These are phyloP conservation scores for Rhodotorula toruloides DNA, from an alignment of 768 basidiomycete genomes.

Conservation along the genomic window DNA sequence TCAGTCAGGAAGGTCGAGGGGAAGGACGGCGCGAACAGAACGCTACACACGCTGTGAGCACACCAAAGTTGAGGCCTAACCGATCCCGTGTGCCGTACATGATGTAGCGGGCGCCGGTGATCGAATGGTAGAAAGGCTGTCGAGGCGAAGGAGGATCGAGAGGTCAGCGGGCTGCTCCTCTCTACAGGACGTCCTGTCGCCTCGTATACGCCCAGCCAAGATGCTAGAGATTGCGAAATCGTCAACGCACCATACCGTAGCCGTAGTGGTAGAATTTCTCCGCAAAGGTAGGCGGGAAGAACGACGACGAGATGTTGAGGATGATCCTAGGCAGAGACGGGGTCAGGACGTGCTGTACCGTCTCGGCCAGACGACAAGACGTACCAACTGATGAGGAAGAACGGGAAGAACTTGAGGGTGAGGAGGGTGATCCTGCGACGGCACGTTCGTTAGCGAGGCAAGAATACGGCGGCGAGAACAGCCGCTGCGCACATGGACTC, in stretches of 20 bases:
- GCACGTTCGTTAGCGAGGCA: background rate
- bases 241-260: slow-evolving; percentile 31
- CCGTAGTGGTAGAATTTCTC: slow-evolving; percentile 43
- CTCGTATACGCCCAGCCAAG: no score
- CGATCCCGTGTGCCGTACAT: slow-evolving; percentile 39
- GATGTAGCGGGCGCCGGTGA: slow-evolving; percentile 45
- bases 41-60: slow-evolving; percentile 27
- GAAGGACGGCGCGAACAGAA: background rate
- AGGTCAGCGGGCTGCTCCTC: no score
- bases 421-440: slow-evolving; percentile 16
- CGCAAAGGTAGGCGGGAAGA: slow-evolving; percentile 45
- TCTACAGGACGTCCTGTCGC: no score
- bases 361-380: background rate
- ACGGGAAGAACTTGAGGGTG: slow-evolving; percentile 35
- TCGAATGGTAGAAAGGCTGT: slow-evolving; percentile 29
- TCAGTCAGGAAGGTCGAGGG: background rate
- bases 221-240: no score
- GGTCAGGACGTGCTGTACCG: background rate
- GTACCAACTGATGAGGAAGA: slow-evolving; percentile 45
- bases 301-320: slow-evolving; percentile 45
- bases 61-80: slow-evolving; percentile 45
- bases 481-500: slow-evolving; percentile 43
- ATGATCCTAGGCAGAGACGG: slow-evolving; percentile 39
- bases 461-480: slow-evolving; percentile 20
- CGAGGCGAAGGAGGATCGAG: background rate